Conservation (phyloP, 2,329 filamentous ascomycete genomes). For the Graphilbum ipis-grandicollis region DNA sequence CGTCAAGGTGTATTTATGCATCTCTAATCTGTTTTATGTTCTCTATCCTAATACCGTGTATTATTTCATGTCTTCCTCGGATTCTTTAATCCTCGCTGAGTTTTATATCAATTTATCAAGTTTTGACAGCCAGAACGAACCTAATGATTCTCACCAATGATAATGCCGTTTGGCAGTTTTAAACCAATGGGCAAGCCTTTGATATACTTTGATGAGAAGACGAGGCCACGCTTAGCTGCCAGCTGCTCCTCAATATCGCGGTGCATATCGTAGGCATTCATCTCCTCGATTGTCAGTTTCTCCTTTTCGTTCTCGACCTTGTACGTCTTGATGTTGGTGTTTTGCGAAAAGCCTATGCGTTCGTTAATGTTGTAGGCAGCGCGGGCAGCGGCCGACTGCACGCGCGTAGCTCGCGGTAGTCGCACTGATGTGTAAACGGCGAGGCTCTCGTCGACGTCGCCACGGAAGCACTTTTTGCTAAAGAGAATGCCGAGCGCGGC, state of each 20-base stretch:
- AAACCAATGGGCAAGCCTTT: slow-evolving; percentile 28
- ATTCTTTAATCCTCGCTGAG: no score
- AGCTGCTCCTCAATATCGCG: slow-evolving; percentile 30
- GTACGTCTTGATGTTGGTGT: slow-evolving; percentile 37
- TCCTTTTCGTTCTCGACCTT: slow-evolving; percentile 43
- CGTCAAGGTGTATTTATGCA: no score
- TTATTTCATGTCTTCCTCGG: no score
- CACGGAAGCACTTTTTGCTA: slow-evolving; percentile 24
- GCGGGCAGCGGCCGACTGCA: slow-evolving; percentile 38
- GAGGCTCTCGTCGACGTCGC: slow-evolving; percentile 29
- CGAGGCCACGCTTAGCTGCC: slow-evolving; percentile 18
- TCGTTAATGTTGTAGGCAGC: slow-evolving; percentile 46
- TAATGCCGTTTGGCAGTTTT: slow-evolving; percentile 30
- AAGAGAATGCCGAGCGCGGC: slow-evolving; percentile 47
- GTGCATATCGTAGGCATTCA: slow-evolving; percentile 49
- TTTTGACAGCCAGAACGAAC: no score
- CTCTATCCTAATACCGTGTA: no score
- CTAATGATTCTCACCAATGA: slow-evolving; percentile 3
- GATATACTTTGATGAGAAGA: slow-evolving; percentile 21
- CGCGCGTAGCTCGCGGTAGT: slow-evolving; percentile 34
- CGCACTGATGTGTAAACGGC: slow-evolving; percentile 33
- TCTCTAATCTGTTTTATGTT: no score
- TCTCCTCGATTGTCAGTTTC: slow-evolving; percentile 51
- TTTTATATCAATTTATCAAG: no score
- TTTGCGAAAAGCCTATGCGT: slow-evolving; percentile 46